Conservation (phyloP, 257 asterid genomes). For the Forsythia viridissima region DNA sequence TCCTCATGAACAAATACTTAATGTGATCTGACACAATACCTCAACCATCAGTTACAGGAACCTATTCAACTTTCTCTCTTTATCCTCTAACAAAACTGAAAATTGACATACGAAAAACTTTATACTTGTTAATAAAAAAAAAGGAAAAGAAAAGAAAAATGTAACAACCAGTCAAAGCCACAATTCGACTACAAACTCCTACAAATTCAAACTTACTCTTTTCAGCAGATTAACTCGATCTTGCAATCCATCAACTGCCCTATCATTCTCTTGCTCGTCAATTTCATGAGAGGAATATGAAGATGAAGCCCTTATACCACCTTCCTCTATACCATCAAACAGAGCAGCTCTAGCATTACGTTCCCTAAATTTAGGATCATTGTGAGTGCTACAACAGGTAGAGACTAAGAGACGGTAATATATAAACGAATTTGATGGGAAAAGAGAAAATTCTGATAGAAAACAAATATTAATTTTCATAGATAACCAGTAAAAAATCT, state of each 20-base stretch:
- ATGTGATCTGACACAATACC: background rate
- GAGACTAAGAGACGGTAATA: background rate
- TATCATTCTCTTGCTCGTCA: constrained; percentile 90
- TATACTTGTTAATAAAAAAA: background rate
- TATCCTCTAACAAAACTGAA: background rate
- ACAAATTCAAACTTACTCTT: constrained; percentile 53
- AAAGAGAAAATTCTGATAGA: background rate
- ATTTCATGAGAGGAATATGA: constrained; percentile 84
- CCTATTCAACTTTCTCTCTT: background rate
- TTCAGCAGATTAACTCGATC: constrained; percentile 84
- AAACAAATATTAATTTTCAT: background rate
- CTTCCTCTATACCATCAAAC: constrained; percentile 99
- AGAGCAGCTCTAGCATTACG: constrained; percentile 74
- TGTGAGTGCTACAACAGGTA: background rate
- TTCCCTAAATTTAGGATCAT: constrained; percentile 51
- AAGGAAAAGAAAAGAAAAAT: background rate
- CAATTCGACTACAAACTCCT: background rate
- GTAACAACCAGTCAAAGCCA: background rate
- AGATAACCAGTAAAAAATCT: constrained; percentile 12
- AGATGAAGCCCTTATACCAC: constrained; percentile 83
- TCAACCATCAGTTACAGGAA: background rate
- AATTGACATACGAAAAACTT: background rate
- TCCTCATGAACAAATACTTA: background rate
- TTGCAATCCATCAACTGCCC: constrained; percentile 73
- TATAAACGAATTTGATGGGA: background rate